A percentile compares a stretch with the other conserved stretches of the same genome.
These are phyloP conservation scores for Peniophora sp. DNA, from an alignment of 1,284 basidiomycete species.

Conservation along the genomic window DNA sequence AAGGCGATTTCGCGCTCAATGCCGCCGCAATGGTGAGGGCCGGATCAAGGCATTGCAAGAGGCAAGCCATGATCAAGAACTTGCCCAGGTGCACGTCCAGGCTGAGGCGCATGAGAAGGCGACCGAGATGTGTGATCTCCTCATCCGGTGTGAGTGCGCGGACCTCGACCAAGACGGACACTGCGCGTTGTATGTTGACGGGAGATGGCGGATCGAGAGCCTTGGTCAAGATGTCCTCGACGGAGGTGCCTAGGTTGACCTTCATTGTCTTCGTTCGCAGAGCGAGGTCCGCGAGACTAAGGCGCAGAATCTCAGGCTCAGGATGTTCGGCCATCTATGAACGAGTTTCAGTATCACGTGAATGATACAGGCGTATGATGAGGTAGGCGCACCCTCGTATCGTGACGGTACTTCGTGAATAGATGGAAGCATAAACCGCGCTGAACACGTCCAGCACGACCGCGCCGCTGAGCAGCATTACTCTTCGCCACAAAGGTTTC, in stretches of 20 bases:
- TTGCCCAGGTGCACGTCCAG: slow-evolving; percentile 97
- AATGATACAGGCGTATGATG: slow-evolving; percentile 29
- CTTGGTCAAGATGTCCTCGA: slow-evolving; percentile 84
- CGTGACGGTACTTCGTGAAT: slow-evolving; percentile 86
- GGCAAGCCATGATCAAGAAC: slow-evolving; percentile 80
- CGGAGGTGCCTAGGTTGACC: slow-evolving; percentile 77
- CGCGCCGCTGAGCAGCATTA: slow-evolving; percentile 90
- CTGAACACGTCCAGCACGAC: slow-evolving; percentile 89
- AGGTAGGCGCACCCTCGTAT: slow-evolving; percentile 48
- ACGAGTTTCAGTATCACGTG: slow-evolving; percentile 5
- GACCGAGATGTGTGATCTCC: slow-evolving; percentile 94
- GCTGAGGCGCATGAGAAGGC: slow-evolving; percentile 86
- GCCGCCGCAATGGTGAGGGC: slow-evolving; percentile 94
- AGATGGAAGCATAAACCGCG: slow-evolving; percentile 92
- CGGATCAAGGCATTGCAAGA: slow-evolving; percentile 90
- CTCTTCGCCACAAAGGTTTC: slow-evolving; percentile 92
- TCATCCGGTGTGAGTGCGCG: slow-evolving; percentile 80
- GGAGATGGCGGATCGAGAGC: slow-evolving; percentile 88
- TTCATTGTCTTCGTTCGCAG: slow-evolving; percentile 97
- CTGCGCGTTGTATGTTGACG: slow-evolving; percentile 87
- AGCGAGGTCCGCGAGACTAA: slow-evolving; percentile 92
- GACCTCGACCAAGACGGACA: slow-evolving; percentile 89
- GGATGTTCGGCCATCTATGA: slow-evolving; percentile 86
- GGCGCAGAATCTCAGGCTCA: slow-evolving; percentile 91
- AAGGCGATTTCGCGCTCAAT: slow-evolving; percentile 90